Percentiles rank a stretch among this genome's conserved stretches.
phyloP scores from a whole-genome alignment of 306 rosid genomes.

The Pterocarpus santalinus region DNA sequence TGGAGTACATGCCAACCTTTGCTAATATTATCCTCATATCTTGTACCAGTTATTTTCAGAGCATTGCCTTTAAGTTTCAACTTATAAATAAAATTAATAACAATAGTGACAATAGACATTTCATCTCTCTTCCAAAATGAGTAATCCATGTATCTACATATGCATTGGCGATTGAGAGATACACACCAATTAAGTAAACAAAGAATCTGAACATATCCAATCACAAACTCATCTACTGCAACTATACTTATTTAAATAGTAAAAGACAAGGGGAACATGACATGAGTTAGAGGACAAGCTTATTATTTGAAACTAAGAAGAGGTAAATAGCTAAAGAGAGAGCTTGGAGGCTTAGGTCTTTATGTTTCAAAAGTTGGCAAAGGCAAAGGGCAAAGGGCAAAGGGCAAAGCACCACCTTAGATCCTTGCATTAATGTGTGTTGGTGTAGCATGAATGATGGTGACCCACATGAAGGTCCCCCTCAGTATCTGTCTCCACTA shows the following conservation, averaged over 20 bases:
- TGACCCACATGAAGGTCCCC: constrained; percentile 52
- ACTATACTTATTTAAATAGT: constrained; percentile 14
- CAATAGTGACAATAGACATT: neutral
- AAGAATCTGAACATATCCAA: neutral
- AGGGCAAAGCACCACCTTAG: constrained; percentile 14
- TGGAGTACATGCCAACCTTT: constrained; percentile 22
- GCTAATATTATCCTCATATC: neutral
- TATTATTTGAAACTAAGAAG: constrained; percentile 37
- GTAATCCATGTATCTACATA: neutral
- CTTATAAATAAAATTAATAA: neutral
- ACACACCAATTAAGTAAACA: neutral
- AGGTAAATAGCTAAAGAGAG: constrained; percentile 38
- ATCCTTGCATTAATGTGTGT: constrained; percentile 42
- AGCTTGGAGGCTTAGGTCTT: neutral
- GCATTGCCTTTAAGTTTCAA: constrained; percentile 5
- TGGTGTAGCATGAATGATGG: constrained; percentile 42
- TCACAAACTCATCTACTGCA: neutral
- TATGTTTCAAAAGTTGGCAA: constrained; percentile 39
- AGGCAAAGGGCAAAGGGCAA: constrained; percentile 6
- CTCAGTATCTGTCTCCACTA: constrained; percentile 16
- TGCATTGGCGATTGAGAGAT: neutral
- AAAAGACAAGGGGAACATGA: constrained; percentile 35
- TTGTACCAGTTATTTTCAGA: neutral
- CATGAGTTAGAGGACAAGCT: constrained; percentile 1
- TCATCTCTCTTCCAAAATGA: neutral